These are phyloP conservation scores for Penicillium salamii DNA, from an alignment of 495 filamentous ascomycete genomes.

Conservation along the genomic window DNA sequence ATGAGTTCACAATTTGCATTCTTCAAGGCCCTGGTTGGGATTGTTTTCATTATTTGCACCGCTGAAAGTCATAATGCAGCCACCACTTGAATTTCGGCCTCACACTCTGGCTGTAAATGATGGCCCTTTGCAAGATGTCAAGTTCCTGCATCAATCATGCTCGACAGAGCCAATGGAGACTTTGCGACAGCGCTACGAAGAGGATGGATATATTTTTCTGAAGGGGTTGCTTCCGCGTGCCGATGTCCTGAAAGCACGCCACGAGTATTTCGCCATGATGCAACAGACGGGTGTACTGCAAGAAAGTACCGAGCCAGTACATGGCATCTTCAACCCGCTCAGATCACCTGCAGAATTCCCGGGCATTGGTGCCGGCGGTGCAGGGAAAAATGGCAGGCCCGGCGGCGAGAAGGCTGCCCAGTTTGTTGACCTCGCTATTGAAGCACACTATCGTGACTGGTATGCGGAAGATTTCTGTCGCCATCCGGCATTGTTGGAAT, in stretches of 20 bases:
- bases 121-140: background rate
- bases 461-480: slow-evolving; percentile 37
- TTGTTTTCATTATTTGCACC: too few relatives aligned
- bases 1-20: too few relatives aligned
- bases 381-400: slow-evolving; percentile 26
- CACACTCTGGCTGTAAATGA: slow-evolving; percentile 3
- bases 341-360: slow-evolving; percentile 4
- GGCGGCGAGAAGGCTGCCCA: slow-evolving; percentile 18
- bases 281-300: slow-evolving; percentile 46
- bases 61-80: too few relatives aligned
- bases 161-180: background rate
- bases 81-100: background rate
- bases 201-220: slow-evolving; percentile 21
- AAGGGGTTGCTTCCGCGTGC: slow-evolving; percentile 45
- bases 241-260: slow-evolving; percentile 44
- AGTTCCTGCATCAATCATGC: background rate
- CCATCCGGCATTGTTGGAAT: slow-evolving; percentile 37
- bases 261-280: slow-evolving; percentile 48
- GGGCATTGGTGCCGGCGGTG: slow-evolving; percentile 3
- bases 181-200: background rate
- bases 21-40: too few relatives aligned
- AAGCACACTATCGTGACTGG: slow-evolving; percentile 18
- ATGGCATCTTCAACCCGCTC: slow-evolving; percentile 40
- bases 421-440: slow-evolving; percentile 16
- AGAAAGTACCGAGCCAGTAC: slow-evolving; percentile 15